Percentiles rank a stretch among this genome's conserved stretches.
These are phyloP conservation scores for Aechmea fasciata DNA, from an alignment of 176 grass and related monocot species.

Conservation along the genomic window DNA sequence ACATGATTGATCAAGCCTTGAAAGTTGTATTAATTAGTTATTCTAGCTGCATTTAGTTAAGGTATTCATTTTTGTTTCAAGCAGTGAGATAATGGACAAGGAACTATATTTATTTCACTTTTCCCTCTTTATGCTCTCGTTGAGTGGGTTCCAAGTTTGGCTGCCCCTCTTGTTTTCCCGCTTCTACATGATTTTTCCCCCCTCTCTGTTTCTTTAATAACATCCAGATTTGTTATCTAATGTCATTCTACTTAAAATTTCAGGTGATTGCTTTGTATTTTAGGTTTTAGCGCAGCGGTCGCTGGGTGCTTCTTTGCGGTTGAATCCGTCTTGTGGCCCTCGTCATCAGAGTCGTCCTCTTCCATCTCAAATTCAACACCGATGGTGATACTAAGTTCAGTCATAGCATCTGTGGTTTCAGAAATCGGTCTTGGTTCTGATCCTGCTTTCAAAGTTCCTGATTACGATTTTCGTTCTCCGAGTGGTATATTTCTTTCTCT, in stretches of 20 bases:
- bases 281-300: constrained; percentile 99
- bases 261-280: constrained; percentile 43
- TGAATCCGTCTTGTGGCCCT: constrained; percentile 95
- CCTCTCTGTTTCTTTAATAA: neutral
- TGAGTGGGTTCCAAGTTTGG: no score
- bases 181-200: no score
- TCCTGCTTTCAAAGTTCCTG: constrained; percentile 78
- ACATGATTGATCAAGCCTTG: no score
- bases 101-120: no score
- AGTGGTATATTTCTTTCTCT: constrained; percentile 42
- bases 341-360: constrained; percentile 44
- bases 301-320: constrained; percentile 92
- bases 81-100: no score
- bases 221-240: constrained; percentile 17
- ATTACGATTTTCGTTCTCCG: constrained; percentile 91
- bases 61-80: no score
- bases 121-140: no score
- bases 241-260: constrained; percentile 49
- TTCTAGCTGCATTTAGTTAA: no score
- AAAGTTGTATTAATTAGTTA: no score
- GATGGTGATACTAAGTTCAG: constrained; percentile 90
- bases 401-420: constrained; percentile 91
- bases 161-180: no score
- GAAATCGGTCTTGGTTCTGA: constrained; percentile 79
- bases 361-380: constrained; percentile 76